Percentiles rank a stretch among this genome's conserved stretches.
phyloP scores from a whole-genome alignment of 139 green algal genomes.

The Tetradesmus lagerheimii region DNA sequence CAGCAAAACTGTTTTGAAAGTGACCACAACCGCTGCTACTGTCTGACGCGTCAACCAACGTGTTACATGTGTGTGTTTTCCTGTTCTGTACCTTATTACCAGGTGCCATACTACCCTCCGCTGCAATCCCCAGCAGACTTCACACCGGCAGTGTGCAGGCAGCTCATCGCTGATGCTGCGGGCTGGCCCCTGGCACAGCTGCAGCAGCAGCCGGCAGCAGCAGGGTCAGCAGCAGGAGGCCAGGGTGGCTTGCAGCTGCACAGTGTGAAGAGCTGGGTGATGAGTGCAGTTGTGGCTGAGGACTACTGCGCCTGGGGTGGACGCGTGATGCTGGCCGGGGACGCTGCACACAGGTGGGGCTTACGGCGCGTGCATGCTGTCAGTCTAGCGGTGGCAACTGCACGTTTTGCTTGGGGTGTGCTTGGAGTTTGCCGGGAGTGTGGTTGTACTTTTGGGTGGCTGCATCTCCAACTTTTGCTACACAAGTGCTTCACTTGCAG shows the following conservation, averaged over 20 bases:
- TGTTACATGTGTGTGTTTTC: constrained; percentile 45
- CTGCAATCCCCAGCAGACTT: constrained; percentile 87
- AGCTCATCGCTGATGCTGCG: constrained; percentile 64
- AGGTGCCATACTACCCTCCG: constrained; percentile 94
- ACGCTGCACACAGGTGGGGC: constrained; percentile 87
- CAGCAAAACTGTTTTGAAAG: too few species aligned
- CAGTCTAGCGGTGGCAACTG: too few species aligned
- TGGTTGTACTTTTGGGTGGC: too few species aligned
- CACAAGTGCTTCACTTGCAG: too few species aligned
- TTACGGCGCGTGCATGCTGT: too few species aligned
- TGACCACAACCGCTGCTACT: background rate
- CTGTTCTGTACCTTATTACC: constrained; percentile 81
- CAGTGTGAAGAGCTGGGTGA: constrained; percentile 84
- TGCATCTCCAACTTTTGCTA: too few species aligned
- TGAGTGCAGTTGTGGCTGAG: constrained; percentile 87
- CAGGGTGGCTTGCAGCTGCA: constrained; percentile 50
- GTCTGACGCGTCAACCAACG: constrained; percentile 60
- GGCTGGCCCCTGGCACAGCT: constrained; percentile 51
- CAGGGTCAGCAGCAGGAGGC: background rate
- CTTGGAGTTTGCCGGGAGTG: too few species aligned
- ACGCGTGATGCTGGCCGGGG: constrained; percentile 86
- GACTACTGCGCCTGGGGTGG: constrained; percentile 36
- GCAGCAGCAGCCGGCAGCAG: background rate
- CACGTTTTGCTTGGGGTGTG: too few species aligned
- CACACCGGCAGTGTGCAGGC: constrained; percentile 51